A percentile compares a stretch with the other conserved stretches of the same genome.
Conservation (phyloP, 2,329 filamentous ascomycete species). For the Stachybotrys chartarum region DNA sequence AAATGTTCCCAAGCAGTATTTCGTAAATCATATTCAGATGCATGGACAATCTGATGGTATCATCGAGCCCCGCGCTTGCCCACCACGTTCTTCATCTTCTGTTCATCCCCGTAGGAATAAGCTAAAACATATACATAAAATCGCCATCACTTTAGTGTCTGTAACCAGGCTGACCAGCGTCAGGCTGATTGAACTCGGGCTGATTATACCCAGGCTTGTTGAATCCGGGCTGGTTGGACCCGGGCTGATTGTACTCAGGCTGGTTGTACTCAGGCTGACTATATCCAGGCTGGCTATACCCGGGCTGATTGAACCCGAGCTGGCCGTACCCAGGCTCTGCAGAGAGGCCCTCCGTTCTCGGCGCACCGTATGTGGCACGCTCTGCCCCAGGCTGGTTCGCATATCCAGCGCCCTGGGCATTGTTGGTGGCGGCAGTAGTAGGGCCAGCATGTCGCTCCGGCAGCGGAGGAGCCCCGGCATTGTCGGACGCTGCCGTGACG, state of each 20-base stretch:
- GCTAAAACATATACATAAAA: background rate
- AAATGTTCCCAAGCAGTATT: too few relatives aligned
- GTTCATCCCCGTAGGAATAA: background rate
- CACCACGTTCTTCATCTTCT: background rate
- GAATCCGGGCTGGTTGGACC: background rate
- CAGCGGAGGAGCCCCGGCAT: background rate
- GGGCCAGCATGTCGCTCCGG: background rate
- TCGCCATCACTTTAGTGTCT: background rate
- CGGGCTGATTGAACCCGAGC: too few relatives aligned
- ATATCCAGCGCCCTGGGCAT: background rate
- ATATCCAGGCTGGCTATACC: too few relatives aligned
- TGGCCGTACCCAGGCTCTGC: background rate
- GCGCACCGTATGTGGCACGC: background rate
- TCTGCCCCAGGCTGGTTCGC: background rate
- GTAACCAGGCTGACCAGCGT: background rate
- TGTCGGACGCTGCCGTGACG: background rate
- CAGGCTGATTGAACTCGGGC: background rate
- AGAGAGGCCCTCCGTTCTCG: background rate
- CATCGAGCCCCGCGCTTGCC: background rate
- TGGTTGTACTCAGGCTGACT: background rate
- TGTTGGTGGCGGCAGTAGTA: background rate
- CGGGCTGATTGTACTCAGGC: background rate
- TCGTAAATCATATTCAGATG: too few relatives aligned
- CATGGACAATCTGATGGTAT: background rate
- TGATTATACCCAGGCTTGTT: background rate